Percentiles rank a stretch among this genome's conserved stretches.
Evolutionary conservation across 345 rosid species (phyloP).

Genomic region (Salix purpurea): DNA sequence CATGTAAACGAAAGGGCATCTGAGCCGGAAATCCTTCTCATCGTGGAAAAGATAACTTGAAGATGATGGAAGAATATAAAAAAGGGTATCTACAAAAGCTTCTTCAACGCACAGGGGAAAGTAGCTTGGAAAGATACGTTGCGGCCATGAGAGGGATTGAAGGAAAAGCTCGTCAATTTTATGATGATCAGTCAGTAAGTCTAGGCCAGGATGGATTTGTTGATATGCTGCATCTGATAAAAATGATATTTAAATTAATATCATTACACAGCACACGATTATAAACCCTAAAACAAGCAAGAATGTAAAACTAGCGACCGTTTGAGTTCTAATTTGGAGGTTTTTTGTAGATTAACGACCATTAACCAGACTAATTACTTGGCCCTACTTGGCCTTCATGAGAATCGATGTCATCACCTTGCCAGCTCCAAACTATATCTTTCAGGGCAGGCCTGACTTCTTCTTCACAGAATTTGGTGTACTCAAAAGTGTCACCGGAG

Average conservation of each 20-base stretch:
- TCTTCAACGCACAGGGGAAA: not conserved
- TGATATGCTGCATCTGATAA: constrained; percentile 18
- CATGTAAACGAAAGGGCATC: not conserved
- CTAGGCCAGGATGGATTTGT: constrained; percentile 7
- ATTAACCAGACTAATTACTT: not conserved
- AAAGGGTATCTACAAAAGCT: not conserved
- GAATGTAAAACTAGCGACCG: no score
- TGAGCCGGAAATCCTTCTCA: constrained; percentile 8
- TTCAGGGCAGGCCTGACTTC: constrained; percentile 42
- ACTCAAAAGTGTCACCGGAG: constrained; percentile 44
- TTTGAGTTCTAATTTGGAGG: no score
- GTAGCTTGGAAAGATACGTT: not conserved
- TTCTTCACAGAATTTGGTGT: constrained; percentile 37
- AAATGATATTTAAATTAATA: no score
- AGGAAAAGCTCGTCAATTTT: constrained; percentile 23
- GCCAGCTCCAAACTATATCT: constrained; percentile 49
- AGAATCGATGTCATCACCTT: constrained; percentile 25
- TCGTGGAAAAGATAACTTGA: not conserved
- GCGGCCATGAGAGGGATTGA: constrained; percentile 10
- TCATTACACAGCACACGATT: no score
- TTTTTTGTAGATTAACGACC: no score
- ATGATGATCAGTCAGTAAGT: not conserved
- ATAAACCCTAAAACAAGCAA: no score
- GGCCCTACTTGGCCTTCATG: not conserved
- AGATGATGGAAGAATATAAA: constrained; percentile 19